Percentiles rank a stretch among this genome's conserved stretches.
Conservation (phyloP, 1,284 basidiomycete genomes). For the Agroathelia rolfsii region DNA sequence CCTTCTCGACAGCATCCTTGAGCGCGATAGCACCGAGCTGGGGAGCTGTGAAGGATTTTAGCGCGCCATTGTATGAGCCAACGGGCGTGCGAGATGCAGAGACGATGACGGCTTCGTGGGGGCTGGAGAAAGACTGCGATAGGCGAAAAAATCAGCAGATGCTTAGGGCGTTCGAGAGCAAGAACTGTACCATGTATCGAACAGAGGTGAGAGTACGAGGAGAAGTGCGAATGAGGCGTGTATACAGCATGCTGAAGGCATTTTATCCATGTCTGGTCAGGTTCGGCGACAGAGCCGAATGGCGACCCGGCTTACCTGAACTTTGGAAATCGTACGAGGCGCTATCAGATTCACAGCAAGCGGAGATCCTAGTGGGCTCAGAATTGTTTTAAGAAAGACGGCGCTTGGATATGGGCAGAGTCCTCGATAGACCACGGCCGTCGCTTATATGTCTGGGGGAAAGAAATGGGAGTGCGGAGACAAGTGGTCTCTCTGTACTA, state of each 20-base stretch:
- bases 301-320: too few relatives aligned
- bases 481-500: constrained; percentile 1
- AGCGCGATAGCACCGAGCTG: constrained; percentile 86
- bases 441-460: constrained; percentile 7
- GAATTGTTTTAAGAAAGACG: constrained; percentile 7
- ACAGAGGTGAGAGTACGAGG: constrained; percentile 27
- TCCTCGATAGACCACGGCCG: background rate
- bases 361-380: constrained; percentile 7
- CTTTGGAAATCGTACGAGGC: constrained; percentile 13
- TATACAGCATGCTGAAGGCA: constrained; percentile 24
- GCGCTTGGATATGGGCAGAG: too few relatives aligned
- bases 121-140: constrained; percentile 25
- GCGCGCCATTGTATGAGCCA: constrained; percentile 83
- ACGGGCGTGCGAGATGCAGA: constrained; percentile 92
- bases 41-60: constrained; percentile 84
- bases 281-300: too few relatives aligned
- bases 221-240: constrained; percentile 25
- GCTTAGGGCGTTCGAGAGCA: constrained; percentile 24
- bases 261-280: too few relatives aligned
- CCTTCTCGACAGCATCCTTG: constrained; percentile 80
- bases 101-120: constrained; percentile 88
- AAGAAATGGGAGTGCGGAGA: constrained; percentile 1
- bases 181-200: constrained; percentile 17
- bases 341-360: constrained; percentile 17
- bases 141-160: constrained; percentile 1